Percentiles rank a stretch among this genome's conserved stretches.
Conservation (phyloP, 2,329 filamentous ascomycete genomes). For the Septoria linicola region DNA sequence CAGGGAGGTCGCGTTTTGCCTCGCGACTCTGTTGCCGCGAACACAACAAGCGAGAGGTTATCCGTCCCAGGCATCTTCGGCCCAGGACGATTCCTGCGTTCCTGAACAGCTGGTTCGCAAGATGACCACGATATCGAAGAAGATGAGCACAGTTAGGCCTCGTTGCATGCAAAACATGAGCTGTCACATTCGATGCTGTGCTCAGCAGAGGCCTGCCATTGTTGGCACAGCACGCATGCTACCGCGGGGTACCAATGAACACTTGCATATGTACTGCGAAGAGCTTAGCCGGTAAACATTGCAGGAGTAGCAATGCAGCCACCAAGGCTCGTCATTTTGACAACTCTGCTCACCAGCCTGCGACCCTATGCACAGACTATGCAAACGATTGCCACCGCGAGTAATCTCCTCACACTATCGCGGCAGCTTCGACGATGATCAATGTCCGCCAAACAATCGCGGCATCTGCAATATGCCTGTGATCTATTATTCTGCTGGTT, state of each 20-base stretch:
- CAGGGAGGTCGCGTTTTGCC: conserved; percentile 21
- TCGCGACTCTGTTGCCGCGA: conserved; percentile 11
- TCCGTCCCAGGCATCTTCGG: neutral
- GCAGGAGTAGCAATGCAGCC: neutral
- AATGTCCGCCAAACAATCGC: conserved; percentile 4
- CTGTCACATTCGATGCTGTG: conserved; percentile 25
- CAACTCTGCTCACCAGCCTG: neutral
- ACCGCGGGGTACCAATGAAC: conserved; percentile 25
- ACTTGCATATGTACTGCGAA: conserved; percentile 17
- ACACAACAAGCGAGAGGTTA: neutral
- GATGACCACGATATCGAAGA: neutral
- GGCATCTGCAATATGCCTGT: neutral
- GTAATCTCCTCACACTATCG: neutral
- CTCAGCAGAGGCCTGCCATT: conserved; percentile 18
- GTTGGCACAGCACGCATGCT: conserved; percentile 25
- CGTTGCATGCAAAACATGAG: conserved; percentile 13
- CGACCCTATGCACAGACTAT: neutral
- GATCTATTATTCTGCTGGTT: neutral
- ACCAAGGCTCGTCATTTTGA: neutral
- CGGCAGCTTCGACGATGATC: neutral
- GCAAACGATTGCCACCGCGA: neutral
- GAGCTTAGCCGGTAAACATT: conserved; percentile 22
- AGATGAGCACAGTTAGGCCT: neutral
- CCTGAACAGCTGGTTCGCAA: neutral
- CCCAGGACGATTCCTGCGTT: neutral